phyloP scores from a whole-genome alignment of 129 eudicot species.

The Solidago caesia region DNA sequence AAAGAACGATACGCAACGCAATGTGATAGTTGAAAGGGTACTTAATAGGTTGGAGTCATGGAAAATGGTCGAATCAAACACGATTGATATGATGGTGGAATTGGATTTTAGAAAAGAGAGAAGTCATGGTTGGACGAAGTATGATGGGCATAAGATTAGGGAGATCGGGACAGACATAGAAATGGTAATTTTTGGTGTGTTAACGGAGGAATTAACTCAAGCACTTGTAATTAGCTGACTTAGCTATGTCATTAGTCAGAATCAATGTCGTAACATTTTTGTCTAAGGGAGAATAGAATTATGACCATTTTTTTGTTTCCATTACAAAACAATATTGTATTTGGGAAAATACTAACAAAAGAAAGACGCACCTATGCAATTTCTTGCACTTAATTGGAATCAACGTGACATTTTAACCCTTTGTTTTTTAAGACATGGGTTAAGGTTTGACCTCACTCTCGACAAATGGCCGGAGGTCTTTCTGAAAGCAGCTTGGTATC shows the following conservation, averaged over 20 bases:
- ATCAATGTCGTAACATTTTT: slow-evolving; percentile 1
- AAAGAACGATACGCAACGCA: slow-evolving; percentile 16
- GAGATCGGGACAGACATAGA: slow-evolving; percentile 59
- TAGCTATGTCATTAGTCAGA: slow-evolving; percentile 12
- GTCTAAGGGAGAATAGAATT: neutral
- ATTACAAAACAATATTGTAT: slow-evolving; percentile 5
- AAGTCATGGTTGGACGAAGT: slow-evolving; percentile 52
- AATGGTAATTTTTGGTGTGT: slow-evolving; percentile 46
- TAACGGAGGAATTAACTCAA: slow-evolving; percentile 58
- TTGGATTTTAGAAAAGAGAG: slow-evolving; percentile 57
- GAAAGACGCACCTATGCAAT: neutral
- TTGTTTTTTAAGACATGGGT: too few species aligned
- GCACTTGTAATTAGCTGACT: slow-evolving; percentile 34
- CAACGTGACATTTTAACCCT: too few species aligned
- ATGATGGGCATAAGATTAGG: slow-evolving; percentile 33
- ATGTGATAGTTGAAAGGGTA: slow-evolving; percentile 43
- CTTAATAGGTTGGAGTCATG: slow-evolving; percentile 58
- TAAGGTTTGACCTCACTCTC: too few species aligned
- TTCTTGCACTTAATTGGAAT: neutral
- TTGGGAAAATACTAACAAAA: neutral
- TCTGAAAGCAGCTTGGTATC: too few species aligned
- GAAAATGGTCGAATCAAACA: slow-evolving; percentile 66
- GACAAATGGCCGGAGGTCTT: too few species aligned
- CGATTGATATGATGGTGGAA: slow-evolving; percentile 89
- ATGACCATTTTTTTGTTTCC: neutral